These are phyloP conservation scores for Lichtheimia ramosa DNA, from an alignment of 371 early-diverging fungal genomes.

Conservation along the genomic window DNA sequence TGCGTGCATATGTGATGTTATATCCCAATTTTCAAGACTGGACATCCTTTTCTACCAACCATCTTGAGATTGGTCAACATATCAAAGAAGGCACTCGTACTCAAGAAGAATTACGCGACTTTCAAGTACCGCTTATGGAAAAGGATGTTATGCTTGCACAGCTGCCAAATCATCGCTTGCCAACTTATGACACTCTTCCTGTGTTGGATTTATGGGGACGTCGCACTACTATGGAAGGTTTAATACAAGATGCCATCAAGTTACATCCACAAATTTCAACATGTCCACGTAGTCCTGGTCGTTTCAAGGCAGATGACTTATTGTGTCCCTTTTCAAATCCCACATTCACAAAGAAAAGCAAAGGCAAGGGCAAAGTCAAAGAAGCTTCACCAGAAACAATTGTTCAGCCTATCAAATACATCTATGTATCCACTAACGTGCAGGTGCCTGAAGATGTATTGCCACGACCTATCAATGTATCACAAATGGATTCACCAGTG, in stretches of 20 bases:
- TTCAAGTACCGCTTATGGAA: slow-evolving; percentile 66
- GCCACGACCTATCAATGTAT: slow-evolving; percentile 8
- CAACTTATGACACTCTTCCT: slow-evolving; percentile 52
- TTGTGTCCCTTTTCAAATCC: slow-evolving; percentile 34
- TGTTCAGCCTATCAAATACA: neutral
- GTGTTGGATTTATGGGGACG: slow-evolving; percentile 63
- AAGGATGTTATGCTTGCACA: slow-evolving; percentile 50
- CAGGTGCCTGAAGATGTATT: too few species aligned
- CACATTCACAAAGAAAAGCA: neutral
- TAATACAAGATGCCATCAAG: slow-evolving; percentile 40
- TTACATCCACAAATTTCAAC: slow-evolving; percentile 53
- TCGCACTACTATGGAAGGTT: slow-evolving; percentile 34
- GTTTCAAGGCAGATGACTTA: slow-evolving; percentile 45
- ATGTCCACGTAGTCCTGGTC: slow-evolving; percentile 36
- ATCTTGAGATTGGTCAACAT: slow-evolving; percentile 66
- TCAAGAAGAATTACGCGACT: slow-evolving; percentile 40
- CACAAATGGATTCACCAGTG: slow-evolving; percentile 9
- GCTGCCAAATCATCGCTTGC: slow-evolving; percentile 50
- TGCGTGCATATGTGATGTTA: slow-evolving; percentile 67
- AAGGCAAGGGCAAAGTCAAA: neutral
- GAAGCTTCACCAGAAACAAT: neutral
- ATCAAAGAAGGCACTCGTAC: slow-evolving; percentile 39
- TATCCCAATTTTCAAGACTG: slow-evolving; percentile 66
- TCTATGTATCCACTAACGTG: neutral
- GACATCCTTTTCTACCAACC: slow-evolving; percentile 71